Evolutionary conservation across 371 early-diverging fungal genomes (phyloP).

Genomic region (Rhizopus delemar): DNA sequence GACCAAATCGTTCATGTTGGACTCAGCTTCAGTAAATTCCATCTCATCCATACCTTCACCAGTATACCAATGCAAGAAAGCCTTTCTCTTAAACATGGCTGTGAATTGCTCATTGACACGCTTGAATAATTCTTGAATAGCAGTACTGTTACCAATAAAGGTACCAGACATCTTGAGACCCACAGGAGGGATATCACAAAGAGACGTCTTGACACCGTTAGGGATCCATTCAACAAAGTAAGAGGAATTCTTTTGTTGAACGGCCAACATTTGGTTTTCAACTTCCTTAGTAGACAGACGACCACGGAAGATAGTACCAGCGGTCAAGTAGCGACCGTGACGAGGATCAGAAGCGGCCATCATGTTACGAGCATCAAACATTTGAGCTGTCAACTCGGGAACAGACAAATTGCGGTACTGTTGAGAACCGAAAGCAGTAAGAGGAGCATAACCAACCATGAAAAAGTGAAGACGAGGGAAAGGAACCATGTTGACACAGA

Average conservation of each 20-base stretch:
- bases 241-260: slow-evolving; percentile 92
- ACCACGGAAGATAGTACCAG: slow-evolving; percentile 98
- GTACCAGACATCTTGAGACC: slow-evolving; percentile 97
- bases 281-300: slow-evolving; percentile 98
- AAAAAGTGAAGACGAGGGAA: slow-evolving; percentile 99
- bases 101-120: slow-evolving; percentile 97
- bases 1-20: slow-evolving; percentile 94
- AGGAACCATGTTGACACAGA: slow-evolving; percentile 99
- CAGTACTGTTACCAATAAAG: slow-evolving; percentile 98
- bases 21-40: slow-evolving; percentile 93
- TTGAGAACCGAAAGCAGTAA: slow-evolving; percentile 86
- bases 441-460: slow-evolving; percentile 98
- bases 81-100: slow-evolving; percentile 94
- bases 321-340: slow-evolving; percentile 97
- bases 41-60: slow-evolving; percentile 98
- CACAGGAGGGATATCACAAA: slow-evolving; percentile 96
- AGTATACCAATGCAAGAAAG: slow-evolving; percentile 98
- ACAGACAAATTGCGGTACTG: slow-evolving; percentile 90
- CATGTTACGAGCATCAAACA: slow-evolving; percentile 99
- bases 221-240: slow-evolving; percentile 99
- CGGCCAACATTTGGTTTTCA: slow-evolving; percentile 97
- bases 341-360: slow-evolving; percentile 98
- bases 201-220: slow-evolving; percentile 98
- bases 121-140: slow-evolving; percentile 98
- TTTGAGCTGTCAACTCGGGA: slow-evolving; percentile 93